These are phyloP conservation scores for Starmerella cellae DNA, from an alignment of 805 yeast species.

Conservation along the genomic window DNA sequence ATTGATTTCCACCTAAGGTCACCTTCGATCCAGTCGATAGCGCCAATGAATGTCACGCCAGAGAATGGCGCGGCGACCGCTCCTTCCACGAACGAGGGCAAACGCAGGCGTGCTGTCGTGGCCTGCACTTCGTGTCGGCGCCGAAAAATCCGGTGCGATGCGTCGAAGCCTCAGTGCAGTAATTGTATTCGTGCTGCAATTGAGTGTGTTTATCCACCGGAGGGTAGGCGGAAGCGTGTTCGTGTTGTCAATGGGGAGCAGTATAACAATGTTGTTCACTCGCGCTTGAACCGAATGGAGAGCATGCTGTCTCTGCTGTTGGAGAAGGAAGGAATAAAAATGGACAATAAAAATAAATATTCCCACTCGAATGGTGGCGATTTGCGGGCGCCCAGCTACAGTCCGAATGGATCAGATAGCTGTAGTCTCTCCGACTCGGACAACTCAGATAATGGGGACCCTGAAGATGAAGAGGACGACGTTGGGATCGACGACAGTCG, in stretches of 20 bases:
- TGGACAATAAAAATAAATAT: neutral
- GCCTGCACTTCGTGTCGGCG: slow-evolving; percentile 82
- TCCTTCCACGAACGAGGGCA: slow-evolving; percentile 3
- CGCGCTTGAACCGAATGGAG: slow-evolving; percentile 24
- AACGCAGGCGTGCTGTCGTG: slow-evolving; percentile 50
- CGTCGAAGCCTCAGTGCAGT: slow-evolving; percentile 50
- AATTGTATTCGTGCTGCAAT: slow-evolving; percentile 66
- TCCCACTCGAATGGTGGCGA: neutral
- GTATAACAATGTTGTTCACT: neutral
- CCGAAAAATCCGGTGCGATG: slow-evolving; percentile 61
- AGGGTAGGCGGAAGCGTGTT: slow-evolving; percentile 11
- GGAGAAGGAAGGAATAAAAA: slow-evolving; percentile 2
- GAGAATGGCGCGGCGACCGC: too few species aligned
- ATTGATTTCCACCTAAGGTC: too few species aligned
- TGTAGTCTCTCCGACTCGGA: too few species aligned
- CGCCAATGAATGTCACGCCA: too few species aligned
- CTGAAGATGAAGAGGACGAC: slow-evolving; percentile 3
- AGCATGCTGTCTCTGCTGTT: slow-evolving; percentile 19
- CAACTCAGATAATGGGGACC: neutral
- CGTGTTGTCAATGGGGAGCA: neutral
- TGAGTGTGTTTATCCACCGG: slow-evolving; percentile 41
- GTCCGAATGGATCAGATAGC: too few species aligned
- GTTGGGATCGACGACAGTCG: neutral
- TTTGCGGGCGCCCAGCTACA: too few species aligned
- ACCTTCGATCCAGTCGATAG: too few species aligned